Evolutionary conservation across 441 rosid species (phyloP).

Genomic region (Croton setiger): DNA sequence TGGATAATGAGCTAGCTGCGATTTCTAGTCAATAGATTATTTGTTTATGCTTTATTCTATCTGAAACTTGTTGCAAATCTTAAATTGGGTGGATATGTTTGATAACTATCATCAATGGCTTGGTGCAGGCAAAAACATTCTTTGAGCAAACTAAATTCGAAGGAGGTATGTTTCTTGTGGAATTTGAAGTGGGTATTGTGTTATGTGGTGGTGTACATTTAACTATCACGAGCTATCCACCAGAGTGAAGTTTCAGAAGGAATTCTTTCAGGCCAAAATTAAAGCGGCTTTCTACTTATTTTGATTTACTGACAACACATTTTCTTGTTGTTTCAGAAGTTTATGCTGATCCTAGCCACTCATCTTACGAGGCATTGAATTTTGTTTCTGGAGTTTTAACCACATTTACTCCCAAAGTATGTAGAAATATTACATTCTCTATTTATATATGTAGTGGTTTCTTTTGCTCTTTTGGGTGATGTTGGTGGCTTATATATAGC

Average conservation of each 20-base stretch:
- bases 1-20: background rate
- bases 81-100: conserved; percentile 7
- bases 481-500: background rate
- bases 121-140: conserved; percentile 77
- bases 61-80: background rate
- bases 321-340: conserved; percentile 53
- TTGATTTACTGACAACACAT: conserved; percentile 6
- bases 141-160: conserved; percentile 75
- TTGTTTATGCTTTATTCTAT: background rate
- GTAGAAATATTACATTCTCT: conserved; percentile 14
- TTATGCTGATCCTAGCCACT: conserved; percentile 90
- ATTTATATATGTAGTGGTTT: background rate
- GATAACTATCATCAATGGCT: conserved; percentile 19
- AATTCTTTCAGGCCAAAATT: conserved; percentile 2
- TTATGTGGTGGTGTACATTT: background rate
- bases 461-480: background rate
- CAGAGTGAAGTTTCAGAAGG: background rate
- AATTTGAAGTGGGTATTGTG: background rate
- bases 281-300: conserved; percentile 16
- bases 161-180: conserved; percentile 59
- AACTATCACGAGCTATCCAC: background rate
- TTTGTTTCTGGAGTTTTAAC: conserved; percentile 76
- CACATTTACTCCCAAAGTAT: conserved; percentile 84
- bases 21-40: background rate
- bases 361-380: conserved; percentile 69